Evolutionary conservation across 306 rosid species (phyloP), one percentile per base, ranked within the genome.

Genomic region (Cicer chorassanicum): DNA sequence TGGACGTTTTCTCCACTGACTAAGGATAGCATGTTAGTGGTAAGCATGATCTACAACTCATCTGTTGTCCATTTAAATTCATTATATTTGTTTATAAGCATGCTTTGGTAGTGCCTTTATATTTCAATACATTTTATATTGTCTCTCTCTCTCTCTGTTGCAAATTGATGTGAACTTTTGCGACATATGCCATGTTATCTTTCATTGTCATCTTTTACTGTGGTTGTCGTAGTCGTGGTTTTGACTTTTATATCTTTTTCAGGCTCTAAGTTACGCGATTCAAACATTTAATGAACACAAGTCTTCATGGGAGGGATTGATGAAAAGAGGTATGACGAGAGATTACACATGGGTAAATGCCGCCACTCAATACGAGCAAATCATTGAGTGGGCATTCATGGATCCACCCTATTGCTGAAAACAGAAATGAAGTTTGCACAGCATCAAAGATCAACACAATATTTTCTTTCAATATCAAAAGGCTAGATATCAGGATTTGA

Each of bases 1-100:
- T 92, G 98, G 98, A 74, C 94, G 6, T 92, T 92, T 81, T 76
- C 91, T 78, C 98, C 98, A 4, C 78, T 82, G 41, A 68, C 91
- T 39, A 90, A 90, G 82, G 94, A 90, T 57, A 84, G 83, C 71
- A 90, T 92, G 98, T 70, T 92, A 77, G 66, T 15, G 86, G 98
- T 92, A 84, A 81, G 97, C 76, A 21, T 69, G 61, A 46, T 24
- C 50, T 51, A 18, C 72, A 24, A 9, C 48, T 16, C 61, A 42
- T 65, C 65, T 76, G 12, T 12, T 5, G 46, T 50, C 15, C 29
- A 49, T 67, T 40, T 57, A 42, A 15, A 14, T 65, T 75, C 79
- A 11, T 51, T 51, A 1, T 38, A 62, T 63, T 42, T 43, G 29
- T 51, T 8, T 46, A 29, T 73, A 18, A 49, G 73, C 73, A 60